A percentile compares a stretch with the other conserved stretches of the same genome.
phyloP scores from a whole-genome alignment of 1,284 basidiomycete species.

The Erythrobasidium hasegawianum region DNA sequence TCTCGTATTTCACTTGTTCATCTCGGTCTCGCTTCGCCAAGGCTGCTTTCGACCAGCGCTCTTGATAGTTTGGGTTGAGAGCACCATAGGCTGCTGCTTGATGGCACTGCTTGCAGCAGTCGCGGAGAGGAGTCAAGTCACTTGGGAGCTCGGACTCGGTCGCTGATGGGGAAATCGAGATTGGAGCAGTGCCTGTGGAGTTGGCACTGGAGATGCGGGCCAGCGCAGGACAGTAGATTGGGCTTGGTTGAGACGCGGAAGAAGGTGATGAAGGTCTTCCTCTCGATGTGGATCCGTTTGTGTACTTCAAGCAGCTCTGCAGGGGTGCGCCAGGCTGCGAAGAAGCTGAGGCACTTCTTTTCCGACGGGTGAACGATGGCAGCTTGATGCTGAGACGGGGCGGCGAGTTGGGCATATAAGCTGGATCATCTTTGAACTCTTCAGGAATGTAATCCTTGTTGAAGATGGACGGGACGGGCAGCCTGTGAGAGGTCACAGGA shows the following conservation, averaged over 20 bases:
- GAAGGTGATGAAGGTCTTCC: not conserved
- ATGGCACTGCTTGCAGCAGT: slow-evolving; percentile 19
- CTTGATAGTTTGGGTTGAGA: slow-evolving; percentile 6
- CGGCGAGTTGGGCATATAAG: slow-evolving; percentile 24
- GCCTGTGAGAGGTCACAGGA: slow-evolving; percentile 1
- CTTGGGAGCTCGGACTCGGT: not conserved
- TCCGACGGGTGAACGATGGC: slow-evolving; percentile 16
- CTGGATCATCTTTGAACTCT: slow-evolving; percentile 23
- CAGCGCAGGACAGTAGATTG: slow-evolving; percentile 29
- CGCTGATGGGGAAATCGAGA: not conserved
- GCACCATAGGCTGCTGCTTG: slow-evolving; percentile 14
- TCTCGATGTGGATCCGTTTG: not conserved
- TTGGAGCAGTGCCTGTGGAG: not conserved
- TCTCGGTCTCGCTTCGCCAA: slow-evolving; percentile 23
- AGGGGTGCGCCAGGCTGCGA: not conserved
- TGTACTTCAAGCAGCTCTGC: slow-evolving; percentile 20
- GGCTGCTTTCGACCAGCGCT: slow-evolving; percentile 18
- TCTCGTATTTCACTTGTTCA: slow-evolving; percentile 14
- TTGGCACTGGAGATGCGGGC: slow-evolving; percentile 2
- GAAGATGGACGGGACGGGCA: slow-evolving; percentile 21
- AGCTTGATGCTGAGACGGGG: slow-evolving; percentile 21
- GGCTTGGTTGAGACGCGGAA: not conserved
- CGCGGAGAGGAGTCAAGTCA: slow-evolving; percentile 15
- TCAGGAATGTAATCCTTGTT: not conserved
- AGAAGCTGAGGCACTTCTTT: slow-evolving; percentile 2